Base-by-base conservation (phyloP, 768 basidiomycete genomes). In the Naematelia aurantialba region DNA sequence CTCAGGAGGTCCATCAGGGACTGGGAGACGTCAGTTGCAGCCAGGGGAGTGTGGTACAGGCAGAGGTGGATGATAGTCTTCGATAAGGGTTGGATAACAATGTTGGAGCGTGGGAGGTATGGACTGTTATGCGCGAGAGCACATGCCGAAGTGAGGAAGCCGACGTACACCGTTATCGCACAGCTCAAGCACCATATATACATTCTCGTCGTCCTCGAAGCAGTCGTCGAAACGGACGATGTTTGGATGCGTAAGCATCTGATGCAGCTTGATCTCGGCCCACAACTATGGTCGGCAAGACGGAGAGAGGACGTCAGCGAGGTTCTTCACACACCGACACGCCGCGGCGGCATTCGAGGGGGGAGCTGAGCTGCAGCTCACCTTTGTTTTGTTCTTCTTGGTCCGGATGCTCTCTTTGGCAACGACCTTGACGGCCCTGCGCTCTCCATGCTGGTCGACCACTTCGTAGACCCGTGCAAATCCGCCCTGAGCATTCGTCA, bases 201-300 rank as follows among this genome's bases (percentile, higher is more conserved):
- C 94, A 75, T 97, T 92, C 55, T 89, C 86, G 11, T 85, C 83
- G 69, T 96, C 94, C 76, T 99, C 93, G 71, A 97, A 98, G 77
- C 92, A 94, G 65, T 96, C 91, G 52, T 87, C 82, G 76, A 98
- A 97, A 11, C 80, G 78, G 52, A 97, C 92, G 62, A 99, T 90
- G 77, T 99, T 93, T 17, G 91, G 89, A 68, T 98, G 94, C 24
- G 84, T 78, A 48, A 99, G 83, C 13, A 89, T 87, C 60, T 87
- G 85, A 78, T 99, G 94, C 49, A 99, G 91, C 81, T 94, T 96
- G 71, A 99, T 99, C 82, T 99, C 94, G 60, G 94, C 93, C 72
- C 92, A 99, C 47, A 99, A 84, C 94, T 97, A 52, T 25, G n/a
- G 21, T n/a, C n/a, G n/a, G n/a, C n/a, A n/a, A n/a, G n/a, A n/a